Evolutionary conservation across 805 yeast genomes (phyloP).

Genomic region (Helenozyma rhizophorensis): DNA sequence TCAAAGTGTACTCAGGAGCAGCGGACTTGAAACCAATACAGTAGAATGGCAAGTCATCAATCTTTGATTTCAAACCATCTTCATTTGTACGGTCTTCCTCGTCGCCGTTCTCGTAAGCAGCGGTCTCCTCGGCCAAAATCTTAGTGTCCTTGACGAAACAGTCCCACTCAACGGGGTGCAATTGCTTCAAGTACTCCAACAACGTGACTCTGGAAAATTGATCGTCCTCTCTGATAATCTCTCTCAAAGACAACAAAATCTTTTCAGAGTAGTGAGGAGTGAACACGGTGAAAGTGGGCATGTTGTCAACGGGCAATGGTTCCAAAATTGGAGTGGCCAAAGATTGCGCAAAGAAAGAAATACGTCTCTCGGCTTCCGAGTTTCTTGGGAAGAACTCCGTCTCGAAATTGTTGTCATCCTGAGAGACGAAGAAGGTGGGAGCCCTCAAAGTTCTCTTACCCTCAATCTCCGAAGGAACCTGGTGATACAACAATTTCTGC

Average conservation of each 20-base stretch:
- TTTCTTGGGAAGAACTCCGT: conserved; percentile 96
- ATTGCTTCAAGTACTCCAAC: conserved; percentile 51
- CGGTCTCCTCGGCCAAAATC: conserved; percentile 58
- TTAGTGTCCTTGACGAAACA: conserved; percentile 56
- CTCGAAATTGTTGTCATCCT: conserved; percentile 91
- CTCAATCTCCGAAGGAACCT: conserved; percentile 96
- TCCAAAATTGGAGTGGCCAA: conserved; percentile 98
- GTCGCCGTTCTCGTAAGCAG: conserved; percentile 63
- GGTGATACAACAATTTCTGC: conserved; percentile 94
- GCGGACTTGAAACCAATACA: conserved; percentile 46
- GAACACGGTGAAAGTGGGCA: conserved; percentile 96
- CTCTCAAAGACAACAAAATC: conserved; percentile 69
- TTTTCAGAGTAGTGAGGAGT: conserved; percentile 87
- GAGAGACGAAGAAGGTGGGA: conserved; percentile 97
- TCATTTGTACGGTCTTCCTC: conserved; percentile 43
- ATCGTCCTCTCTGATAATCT: conserved; percentile 71
- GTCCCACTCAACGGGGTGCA: conserved; percentile 55
- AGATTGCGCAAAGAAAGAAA: conserved; percentile 35
- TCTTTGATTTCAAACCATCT: conserved; percentile 71
- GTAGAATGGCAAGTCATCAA: conserved; percentile 51
- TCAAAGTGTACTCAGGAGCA: conserved; percentile 43
- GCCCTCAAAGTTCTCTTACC: conserved; percentile 98
- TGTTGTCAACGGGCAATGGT: conserved; percentile 97
- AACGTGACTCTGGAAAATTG: conserved; percentile 53
- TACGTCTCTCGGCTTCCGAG: conserved; percentile 93